These are phyloP conservation scores for Solanum tarijense DNA, from an alignment of 257 asterid genomes.

Conservation along the genomic window DNA sequence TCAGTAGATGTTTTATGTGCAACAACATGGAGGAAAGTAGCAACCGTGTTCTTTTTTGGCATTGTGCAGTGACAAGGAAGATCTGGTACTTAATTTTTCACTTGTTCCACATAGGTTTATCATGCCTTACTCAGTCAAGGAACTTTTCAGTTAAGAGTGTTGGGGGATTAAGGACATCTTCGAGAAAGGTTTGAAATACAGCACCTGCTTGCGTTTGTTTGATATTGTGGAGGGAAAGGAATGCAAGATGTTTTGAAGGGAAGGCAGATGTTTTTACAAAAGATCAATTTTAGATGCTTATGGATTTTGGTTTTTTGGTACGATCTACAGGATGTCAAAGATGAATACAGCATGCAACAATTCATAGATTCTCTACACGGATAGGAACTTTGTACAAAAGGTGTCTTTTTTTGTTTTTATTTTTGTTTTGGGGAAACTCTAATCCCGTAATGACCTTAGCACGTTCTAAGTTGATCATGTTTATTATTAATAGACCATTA, in stretches of 20 bases:
- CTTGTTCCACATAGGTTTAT: not conserved
- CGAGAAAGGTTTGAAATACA: not conserved
- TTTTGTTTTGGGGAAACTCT: not conserved
- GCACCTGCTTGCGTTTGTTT: not conserved
- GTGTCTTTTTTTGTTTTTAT: not conserved
- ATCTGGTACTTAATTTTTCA: not conserved
- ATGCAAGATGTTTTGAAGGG: not conserved
- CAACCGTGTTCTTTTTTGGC: not conserved
- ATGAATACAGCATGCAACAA: not conserved
- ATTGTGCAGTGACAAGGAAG: not conserved
- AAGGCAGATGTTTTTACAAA: not conserved
- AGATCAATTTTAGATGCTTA: not conserved
- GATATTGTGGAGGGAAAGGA: not conserved
- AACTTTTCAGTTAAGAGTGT: not conserved
- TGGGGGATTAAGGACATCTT: not conserved
- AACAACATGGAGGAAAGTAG: not conserved
- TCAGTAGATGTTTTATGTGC: not conserved
- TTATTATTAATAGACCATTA: not conserved
- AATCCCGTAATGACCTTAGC: not conserved
- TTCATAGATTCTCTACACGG: not conserved
- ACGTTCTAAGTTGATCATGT: not conserved
- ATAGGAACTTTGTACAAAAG: not conserved
- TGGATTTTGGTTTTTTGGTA: not conserved
- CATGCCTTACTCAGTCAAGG: not conserved
- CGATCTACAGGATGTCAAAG: not conserved